A percentile compares a stretch with the other conserved stretches of the same genome.
Conservation (phyloP, 2,329 filamentous ascomycete species). For the Colletotrichum sp. region DNA sequence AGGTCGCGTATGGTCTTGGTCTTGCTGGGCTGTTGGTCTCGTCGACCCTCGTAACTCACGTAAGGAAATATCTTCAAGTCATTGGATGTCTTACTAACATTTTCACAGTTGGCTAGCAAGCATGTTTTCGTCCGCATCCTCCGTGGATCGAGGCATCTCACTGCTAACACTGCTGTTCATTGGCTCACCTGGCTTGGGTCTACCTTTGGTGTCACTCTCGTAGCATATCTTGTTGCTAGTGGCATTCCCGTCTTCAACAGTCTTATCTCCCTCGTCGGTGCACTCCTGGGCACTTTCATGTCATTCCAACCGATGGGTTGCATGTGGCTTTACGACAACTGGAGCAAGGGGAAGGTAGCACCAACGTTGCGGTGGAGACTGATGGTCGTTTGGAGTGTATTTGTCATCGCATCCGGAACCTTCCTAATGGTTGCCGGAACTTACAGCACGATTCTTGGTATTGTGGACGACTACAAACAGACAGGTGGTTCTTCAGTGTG, state of each 20-base stretch:
- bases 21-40: conserved; percentile 32
- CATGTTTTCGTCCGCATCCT: conserved; percentile 34
- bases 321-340: conserved; percentile 34
- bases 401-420: conserved; percentile 20
- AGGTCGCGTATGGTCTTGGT: conserved; percentile 44
- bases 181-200: conserved; percentile 34
- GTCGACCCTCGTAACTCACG: conserved; percentile 29
- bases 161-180: conserved; percentile 27
- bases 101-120: conserved; percentile 25
- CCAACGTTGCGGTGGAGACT: conserved; percentile 10
- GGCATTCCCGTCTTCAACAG: conserved; percentile 26
- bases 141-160: conserved; percentile 32
- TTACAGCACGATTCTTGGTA: conserved; percentile 13
- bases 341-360: conserved; percentile 15
- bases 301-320: conserved; percentile 33
- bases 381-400: conserved; percentile 22
- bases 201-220: conserved; percentile 18
- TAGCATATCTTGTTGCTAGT: conserved; percentile 28
- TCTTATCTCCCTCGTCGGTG: conserved; percentile 32
- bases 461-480: conserved; percentile 1
- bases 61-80: conserved; percentile 2
- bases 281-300: conserved; percentile 31
- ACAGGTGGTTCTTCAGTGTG: conserved; percentile 7
- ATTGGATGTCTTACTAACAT: neutral
- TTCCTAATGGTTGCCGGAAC: conserved; percentile 15